Percentiles rank a stretch among this genome's conserved stretches.
These are phyloP conservation scores for Dalbergia cochinchinensis DNA, from an alignment of 306 rosid genomes.

Conservation along the genomic window DNA sequence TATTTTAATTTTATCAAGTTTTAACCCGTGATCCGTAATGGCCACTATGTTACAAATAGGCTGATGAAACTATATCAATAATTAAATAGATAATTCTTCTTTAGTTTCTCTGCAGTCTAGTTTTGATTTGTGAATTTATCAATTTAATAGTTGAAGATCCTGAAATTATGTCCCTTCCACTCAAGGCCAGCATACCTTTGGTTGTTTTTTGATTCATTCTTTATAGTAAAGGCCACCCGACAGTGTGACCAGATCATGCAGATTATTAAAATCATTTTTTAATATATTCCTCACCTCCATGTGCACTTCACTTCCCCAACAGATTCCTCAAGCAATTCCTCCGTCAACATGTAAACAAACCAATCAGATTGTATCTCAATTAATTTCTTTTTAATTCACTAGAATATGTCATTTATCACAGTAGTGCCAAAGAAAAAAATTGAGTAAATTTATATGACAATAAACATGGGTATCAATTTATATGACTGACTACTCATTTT, in stretches of 20 bases:
- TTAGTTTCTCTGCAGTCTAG: conserved; percentile 38
- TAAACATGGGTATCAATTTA: background rate
- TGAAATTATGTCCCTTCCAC: conserved; percentile 67
- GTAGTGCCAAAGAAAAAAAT: background rate
- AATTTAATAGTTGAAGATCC: conserved; percentile 52
- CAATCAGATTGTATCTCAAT: conserved; percentile 45
- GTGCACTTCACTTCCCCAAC: conserved; percentile 70
- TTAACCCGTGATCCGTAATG: conserved; percentile 49
- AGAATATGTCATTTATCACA: conserved; percentile 6
- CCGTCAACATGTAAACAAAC: conserved; percentile 53
- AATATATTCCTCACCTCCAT: conserved; percentile 62
- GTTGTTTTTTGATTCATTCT: conserved; percentile 51
- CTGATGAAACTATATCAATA: conserved; percentile 42
- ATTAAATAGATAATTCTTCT: conserved; percentile 35
- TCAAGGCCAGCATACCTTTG: conserved; percentile 60
- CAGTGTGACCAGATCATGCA: conserved; percentile 64
- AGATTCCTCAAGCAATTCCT: conserved; percentile 59
- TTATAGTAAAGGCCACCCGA: conserved; percentile 58
- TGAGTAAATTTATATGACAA: background rate
- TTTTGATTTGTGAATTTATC: conserved; percentile 48
- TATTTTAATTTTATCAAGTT: background rate
- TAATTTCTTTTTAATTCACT: conserved; percentile 29
- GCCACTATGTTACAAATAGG: conserved; percentile 43
- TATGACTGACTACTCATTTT: too few species aligned
- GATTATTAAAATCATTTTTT: conserved; percentile 32